Conservation (phyloP, 495 filamentous ascomycete genomes). For the Schizothecium vesticola region DNA sequence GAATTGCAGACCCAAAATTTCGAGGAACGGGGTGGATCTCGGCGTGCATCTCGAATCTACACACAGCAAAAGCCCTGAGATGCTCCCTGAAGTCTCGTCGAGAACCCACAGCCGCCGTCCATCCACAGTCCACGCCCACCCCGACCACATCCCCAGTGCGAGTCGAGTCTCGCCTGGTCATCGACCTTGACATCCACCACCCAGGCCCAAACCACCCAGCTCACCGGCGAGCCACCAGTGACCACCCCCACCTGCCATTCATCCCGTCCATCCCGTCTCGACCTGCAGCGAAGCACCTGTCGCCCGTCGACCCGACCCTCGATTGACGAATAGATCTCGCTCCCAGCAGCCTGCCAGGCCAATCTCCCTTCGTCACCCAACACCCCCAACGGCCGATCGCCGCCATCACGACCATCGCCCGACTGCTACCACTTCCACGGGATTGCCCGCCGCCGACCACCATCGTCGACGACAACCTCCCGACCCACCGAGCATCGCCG, state of each 20-base stretch:
- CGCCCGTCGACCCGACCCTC: background rate
- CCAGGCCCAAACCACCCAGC: background rate
- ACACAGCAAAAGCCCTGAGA: background rate
- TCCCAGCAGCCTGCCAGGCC: background rate
- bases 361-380: background rate
- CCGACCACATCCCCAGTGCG: background rate
- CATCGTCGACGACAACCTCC: background rate
- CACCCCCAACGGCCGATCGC: background rate
- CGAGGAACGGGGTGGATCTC: background rate
- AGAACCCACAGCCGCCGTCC: background rate
- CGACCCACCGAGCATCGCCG: background rate
- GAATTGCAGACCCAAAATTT: constrained; percentile 12
- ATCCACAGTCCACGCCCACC: background rate
- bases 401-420: background rate
- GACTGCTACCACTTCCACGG: background rate
- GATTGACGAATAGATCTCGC: background rate
- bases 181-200: background rate
- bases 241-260: background rate
- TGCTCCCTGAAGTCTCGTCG: no score
- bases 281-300: background rate
- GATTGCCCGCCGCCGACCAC: background rate
- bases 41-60: background rate
- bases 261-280: background rate
- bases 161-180: background rate
- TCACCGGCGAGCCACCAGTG: background rate